Base-by-base conservation (phyloP, 2,329 filamentous ascomycete genomes). In the Colletotrichum sp. region DNA sequence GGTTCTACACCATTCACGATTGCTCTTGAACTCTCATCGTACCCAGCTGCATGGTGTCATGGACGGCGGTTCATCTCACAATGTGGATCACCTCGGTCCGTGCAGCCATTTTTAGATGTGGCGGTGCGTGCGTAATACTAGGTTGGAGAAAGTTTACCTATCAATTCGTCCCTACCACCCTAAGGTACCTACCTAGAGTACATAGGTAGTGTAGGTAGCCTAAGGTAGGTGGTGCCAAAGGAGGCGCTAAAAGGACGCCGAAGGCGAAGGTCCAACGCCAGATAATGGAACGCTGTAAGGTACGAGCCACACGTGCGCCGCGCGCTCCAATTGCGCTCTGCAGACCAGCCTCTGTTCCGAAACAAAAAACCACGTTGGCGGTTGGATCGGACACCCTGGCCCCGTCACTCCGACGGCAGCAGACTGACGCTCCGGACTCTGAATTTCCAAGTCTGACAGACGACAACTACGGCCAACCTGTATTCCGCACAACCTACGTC, bases 361-460 rank as follows among this genome's bases (percentile, higher is more conserved):
- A 63, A 67, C 55, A 55, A 76, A 64, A 49, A 68, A 68, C 63
- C 63, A 76, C 69, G 63, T 76, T 76, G 34, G 60, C 60, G 60
- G 57, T 28, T 75, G 52, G 52, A 77, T 68, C 75, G 75, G 75
- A 77, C 75, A 77, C 71, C 75, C 75, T 77, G 71, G 71, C 75
- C 66, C 71, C 66, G 75, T 69, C 57, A 30, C 62, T 57, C 67
- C 71, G 66, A 59, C 64, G 44, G 30, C 32, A 32, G 13, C 32
- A 64, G 30, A 32, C 28, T 34, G 28, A 10, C 28, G 44, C 59
- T 62, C 28, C n/a, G 30, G 59, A 32, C 30, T 13, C 12, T 28
- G 62, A 8, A 34, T 63, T 30, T 30, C 34, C 36, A 52, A 72
- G 30, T 28, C 59, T 15, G 28, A 57, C 39, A 39, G 21, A 73